These are phyloP conservation scores for Batkoa obscura DNA, from an alignment of 371 early-diverging fungal species.

Conservation along the genomic window DNA sequence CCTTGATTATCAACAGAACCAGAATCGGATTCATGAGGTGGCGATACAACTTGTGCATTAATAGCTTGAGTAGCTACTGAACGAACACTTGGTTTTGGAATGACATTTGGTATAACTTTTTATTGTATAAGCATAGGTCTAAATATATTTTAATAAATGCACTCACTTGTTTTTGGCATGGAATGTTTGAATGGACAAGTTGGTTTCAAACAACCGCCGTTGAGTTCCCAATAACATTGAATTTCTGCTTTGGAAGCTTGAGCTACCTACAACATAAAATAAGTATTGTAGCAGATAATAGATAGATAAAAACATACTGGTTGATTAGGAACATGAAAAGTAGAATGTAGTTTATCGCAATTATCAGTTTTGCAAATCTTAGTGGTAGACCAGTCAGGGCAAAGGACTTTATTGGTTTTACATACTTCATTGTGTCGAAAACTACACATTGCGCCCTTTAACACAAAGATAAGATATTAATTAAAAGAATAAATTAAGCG, in stretches of 20 bases:
- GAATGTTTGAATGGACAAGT: background rate
- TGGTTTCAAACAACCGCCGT: background rate
- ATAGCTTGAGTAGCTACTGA: too few relatives aligned
- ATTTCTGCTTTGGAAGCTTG: background rate
- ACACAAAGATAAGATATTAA: background rate
- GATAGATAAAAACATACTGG: background rate
- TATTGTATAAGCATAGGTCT: too few relatives aligned
- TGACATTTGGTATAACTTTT: too few relatives aligned
- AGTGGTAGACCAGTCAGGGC: conserved; percentile 1
- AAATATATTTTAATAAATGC: too few relatives aligned
- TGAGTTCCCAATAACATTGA: background rate
- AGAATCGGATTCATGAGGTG: too few relatives aligned
- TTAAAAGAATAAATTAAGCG: background rate
- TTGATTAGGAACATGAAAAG: background rate
- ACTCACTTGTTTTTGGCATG: too few relatives aligned
- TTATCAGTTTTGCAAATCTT: background rate
- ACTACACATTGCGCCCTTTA: background rate
- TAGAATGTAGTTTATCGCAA: background rate
- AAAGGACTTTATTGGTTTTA: background rate
- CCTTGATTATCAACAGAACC: too few relatives aligned
- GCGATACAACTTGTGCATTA: too few relatives aligned
- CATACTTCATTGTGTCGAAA: conserved; percentile 1
- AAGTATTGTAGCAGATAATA: background rate
- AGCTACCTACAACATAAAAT: background rate
- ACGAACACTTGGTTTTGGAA: too few relatives aligned